Evolutionary conservation across 805 yeast genomes (phyloP), one percentile per base, ranked within the genome.

Genomic region (Saccharomycopsis babjevae): DNA sequence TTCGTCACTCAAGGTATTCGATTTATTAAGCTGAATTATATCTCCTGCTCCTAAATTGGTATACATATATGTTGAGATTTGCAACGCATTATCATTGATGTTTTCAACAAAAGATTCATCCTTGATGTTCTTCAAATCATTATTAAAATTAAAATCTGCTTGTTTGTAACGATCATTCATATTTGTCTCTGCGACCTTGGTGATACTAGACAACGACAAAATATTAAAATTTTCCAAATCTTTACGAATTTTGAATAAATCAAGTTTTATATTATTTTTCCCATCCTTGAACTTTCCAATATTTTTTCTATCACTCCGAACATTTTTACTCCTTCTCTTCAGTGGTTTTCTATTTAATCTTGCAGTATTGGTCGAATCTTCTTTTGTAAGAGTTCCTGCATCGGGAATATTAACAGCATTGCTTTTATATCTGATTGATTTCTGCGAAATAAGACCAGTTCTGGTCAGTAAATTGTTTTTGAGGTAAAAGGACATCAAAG

Each of bases 171-270:
- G 40, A 7, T 59, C 42, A 11, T 25, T n/a, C 57, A 59, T 34
- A 43, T 46, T 30, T 34, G 18, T 16, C 22, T 32, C 30, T 30
- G 59, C 52, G 5, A n/a, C 34, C 22, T 39, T 22, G 8, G 52
- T 25, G 40, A 59, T 59, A 10, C 57, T 56, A 4, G 39, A 28
- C 15, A 59, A 34, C 3, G 55, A 28, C 42, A 50, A 20, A 39
- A 59, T 28, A 20, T 50, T 38, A 25, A 59, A 20, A 30, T 59
- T 59, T 22, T 59, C 62, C 36, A 59, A 57, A 28, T 59, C 57
- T 39, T 50, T 59, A n/a, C 59, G 43, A 4, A 59, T 38, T 25
- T 59, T 57, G 18, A 59, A 46, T 25, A 46, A 46, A 46, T 46
- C 52, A 46, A 28, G 52, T 11, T 25, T 22, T 8, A 11, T 28